Conservation (phyloP, 768 basidiomycete species). For the Tulasnella calospora region DNA sequence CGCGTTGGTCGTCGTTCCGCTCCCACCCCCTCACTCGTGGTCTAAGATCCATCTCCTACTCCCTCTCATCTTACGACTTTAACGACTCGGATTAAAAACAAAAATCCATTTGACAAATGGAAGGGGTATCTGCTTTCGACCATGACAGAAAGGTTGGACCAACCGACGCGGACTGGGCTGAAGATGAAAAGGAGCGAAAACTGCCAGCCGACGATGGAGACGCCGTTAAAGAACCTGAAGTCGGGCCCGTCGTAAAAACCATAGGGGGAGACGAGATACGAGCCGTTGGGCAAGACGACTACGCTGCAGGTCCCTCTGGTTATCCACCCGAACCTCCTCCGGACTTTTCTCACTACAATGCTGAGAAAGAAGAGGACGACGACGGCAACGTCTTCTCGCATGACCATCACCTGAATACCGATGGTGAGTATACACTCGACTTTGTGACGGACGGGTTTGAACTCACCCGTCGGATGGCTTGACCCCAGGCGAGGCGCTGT, state of each 20-base stretch:
- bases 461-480: not conserved
- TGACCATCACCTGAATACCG: conserved; percentile 61
- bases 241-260: not conserved
- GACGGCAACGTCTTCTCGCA: conserved; percentile 59
- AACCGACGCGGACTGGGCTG: not conserved
- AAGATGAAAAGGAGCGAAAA: not conserved
- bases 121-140: not conserved
- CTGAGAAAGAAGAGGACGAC: conserved; percentile 50
- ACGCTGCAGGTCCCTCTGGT: not conserved
- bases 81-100: not conserved
- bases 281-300: not conserved
- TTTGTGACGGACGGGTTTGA: not conserved
- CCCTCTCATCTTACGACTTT: not conserved
- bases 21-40: not conserved
- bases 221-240: not conserved
- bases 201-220: not conserved
- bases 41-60: too few relatives aligned
- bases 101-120: too few relatives aligned
- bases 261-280: not conserved
- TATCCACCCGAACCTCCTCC: conserved; percentile 45
- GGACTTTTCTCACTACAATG: conserved; percentile 56
- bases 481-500: conserved; percentile 57
- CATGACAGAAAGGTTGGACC: not conserved
- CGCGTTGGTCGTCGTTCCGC: not conserved
- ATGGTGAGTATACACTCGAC: conserved; percentile 43